A percentile compares a stretch with the other conserved stretches of the same genome.
Conservation (phyloP, 164 flowering plant species). For the Umbilicus rupestris region DNA sequence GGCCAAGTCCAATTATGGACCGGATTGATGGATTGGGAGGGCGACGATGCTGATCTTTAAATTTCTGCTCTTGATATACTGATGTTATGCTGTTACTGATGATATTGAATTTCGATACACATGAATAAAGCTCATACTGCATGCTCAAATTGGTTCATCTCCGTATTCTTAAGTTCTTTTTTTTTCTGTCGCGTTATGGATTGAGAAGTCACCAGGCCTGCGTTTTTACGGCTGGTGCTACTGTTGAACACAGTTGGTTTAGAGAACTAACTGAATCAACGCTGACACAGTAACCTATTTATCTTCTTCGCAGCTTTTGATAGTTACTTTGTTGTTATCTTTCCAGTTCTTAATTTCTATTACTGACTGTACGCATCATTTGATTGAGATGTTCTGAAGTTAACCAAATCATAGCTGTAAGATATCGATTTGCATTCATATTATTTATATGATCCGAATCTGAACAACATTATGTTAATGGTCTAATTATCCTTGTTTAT, state of each 20-base stretch:
- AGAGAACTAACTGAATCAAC: background rate
- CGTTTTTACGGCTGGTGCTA: background rate
- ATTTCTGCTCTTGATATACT: background rate
- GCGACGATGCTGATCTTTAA: background rate
- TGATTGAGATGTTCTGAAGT: no score
- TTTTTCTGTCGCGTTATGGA: no score
- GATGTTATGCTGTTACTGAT: background rate
- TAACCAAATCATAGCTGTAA: slow-evolving; percentile 7
- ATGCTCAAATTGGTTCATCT: background rate
- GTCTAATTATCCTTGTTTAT: background rate
- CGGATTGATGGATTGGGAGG: background rate
- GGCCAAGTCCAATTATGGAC: background rate
- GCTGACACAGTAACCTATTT: background rate
- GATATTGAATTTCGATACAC: background rate
- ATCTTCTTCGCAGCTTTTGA: background rate
- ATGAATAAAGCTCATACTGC: background rate
- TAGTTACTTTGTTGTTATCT: slow-evolving; percentile 1
- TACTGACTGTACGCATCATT: no score
- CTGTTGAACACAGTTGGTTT: background rate
- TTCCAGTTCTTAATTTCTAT: background rate
- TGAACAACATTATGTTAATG: background rate
- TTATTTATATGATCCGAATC: background rate
- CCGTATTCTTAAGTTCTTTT: no score
- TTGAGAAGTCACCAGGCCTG: background rate
- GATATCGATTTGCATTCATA: background rate